Conservation (phyloP, 768 basidiomycete species). For the Mycena albidolilacea region DNA sequence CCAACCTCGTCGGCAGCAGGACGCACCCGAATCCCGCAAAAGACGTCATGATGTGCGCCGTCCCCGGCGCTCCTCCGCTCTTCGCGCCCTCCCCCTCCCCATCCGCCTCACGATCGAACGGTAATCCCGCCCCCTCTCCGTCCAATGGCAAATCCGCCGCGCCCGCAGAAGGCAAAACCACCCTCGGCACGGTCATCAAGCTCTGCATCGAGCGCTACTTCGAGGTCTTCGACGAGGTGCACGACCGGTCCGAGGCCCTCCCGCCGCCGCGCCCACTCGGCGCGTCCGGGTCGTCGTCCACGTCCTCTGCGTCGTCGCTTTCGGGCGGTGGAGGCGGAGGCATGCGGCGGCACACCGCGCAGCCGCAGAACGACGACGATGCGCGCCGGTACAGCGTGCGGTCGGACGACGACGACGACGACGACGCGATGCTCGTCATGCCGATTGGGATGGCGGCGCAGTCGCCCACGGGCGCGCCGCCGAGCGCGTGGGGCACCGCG, state of each 20-base stretch:
- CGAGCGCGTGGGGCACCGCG: slow-evolving; percentile 54
- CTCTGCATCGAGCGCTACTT: slow-evolving; percentile 88
- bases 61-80: slow-evolving; percentile 65
- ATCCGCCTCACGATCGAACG: neutral
- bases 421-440: slow-evolving; percentile 84
- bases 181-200: slow-evolving; percentile 79
- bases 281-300: slow-evolving; percentile 43
- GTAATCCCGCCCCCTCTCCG: slow-evolving; percentile 33
- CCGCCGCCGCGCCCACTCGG: slow-evolving; percentile 51
- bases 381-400: slow-evolving; percentile 42
- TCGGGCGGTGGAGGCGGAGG: neutral
- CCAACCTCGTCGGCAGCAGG: slow-evolving; percentile 82
- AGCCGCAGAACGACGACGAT: slow-evolving; percentile 62
- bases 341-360: slow-evolving; percentile 41
- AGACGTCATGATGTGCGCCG: slow-evolving; percentile 82
- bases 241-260: slow-evolving; percentile 76
- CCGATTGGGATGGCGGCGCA: slow-evolving; percentile 65
- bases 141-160: slow-evolving; percentile 41
- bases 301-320: slow-evolving; percentile 7
- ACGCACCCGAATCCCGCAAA: slow-evolving; percentile 75
- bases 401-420: slow-evolving; percentile 81
- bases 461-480: slow-evolving; percentile 44
- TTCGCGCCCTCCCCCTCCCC: slow-evolving; percentile 46
- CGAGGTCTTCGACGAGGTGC: slow-evolving; percentile 88
- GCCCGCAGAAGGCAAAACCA: slow-evolving; percentile 65